Base-by-base conservation (phyloP, 345 rosid species). In the Nasturtium officinale region DNA sequence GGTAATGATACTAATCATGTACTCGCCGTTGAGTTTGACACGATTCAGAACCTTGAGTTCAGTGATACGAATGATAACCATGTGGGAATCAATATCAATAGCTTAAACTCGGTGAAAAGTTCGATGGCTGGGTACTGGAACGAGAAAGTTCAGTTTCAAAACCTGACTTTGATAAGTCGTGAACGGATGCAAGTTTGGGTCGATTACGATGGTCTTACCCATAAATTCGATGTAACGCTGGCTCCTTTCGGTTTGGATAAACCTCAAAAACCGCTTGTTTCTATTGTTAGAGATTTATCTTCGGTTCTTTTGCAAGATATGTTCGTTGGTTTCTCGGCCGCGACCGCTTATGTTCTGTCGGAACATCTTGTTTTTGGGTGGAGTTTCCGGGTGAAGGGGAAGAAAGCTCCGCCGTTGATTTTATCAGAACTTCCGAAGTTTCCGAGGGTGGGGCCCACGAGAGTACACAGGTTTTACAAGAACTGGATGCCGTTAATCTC, bases 251-350 rank as follows among this genome's bases (percentile, higher is more conserved):
- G 29, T 2, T 9, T 57, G 2, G 35, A 4, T 10, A 81, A 87
- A 55, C 96, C 92, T 0, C 61, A 4, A 0, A 38, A 1, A 18
- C 86, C 92, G 12, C 83, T 87, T 48, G n/a, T 87, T 59, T 87
- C 91, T 13, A 1, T 48, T 35, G 8, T 25, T 0, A 13, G 9
- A 26, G 87, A 90, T 80, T 55, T 90, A 25, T 84, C 85, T 1
- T 18, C 74, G 1, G 3, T 79, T 20, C 6, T 89, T 23, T 26
- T 72, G n/a, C 66, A 78, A 11, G 43, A 11, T 5, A 83, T 85
- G 87, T 85, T 54, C 51, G 80, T 90, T 10, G 96, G 92, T 1
- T 86, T 90, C 81, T 90, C 88, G 3, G 70, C 92, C 0, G 25
- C 92, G 0, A 80, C 89, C 0, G 83, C 87, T 10, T 38, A 71